These are phyloP conservation scores for Phytomonas francai DNA, from an alignment of 208 protist genomes.

Conservation along the genomic window DNA sequence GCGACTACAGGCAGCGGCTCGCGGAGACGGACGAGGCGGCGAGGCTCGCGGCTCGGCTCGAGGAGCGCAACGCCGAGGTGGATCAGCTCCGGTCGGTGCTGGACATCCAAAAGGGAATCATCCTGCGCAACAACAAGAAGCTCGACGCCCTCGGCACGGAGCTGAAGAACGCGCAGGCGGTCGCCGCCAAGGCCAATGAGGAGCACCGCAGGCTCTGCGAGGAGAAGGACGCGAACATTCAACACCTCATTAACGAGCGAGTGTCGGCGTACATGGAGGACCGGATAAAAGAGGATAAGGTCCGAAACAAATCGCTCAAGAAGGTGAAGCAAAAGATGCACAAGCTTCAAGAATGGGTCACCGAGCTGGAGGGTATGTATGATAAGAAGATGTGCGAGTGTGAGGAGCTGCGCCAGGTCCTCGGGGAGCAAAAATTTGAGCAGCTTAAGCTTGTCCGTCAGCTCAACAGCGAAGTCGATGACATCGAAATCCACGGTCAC, in stretches of 20 bases:
- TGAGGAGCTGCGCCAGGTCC: conserved; percentile 59
- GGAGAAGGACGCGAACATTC: conserved; percentile 68
- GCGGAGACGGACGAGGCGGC: conserved; percentile 29
- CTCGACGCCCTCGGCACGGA: conserved; percentile 52
- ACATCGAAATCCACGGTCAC: conserved; percentile 55
- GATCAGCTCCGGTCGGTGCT: conserved; percentile 67
- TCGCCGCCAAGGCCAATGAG: conserved; percentile 26
- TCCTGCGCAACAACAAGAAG: conserved; percentile 82
- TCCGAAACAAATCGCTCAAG: conserved; percentile 30
- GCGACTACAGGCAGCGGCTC: conserved; percentile 48
- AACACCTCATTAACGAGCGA: conserved; percentile 69
- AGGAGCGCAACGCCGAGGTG: conserved; percentile 63
- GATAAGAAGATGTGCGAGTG: conserved; percentile 82
- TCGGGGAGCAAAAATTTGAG: conserved; percentile 77
- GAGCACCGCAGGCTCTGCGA: conserved; percentile 38
- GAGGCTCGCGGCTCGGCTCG: conserved; percentile 35
- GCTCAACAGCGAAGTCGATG: conserved; percentile 37
- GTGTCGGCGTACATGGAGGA: conserved; percentile 53
- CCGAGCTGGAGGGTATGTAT: conserved; percentile 45
- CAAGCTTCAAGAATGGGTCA: conserved; percentile 52
- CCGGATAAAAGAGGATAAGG: conserved; percentile 37
- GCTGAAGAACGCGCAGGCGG: conserved; percentile 40
- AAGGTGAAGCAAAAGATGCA: conserved; percentile 81
- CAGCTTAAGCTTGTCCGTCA: conserved; percentile 50
- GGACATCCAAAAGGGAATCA: conserved; percentile 79